Evolutionary conservation across 768 basidiomycete genomes (phyloP).

Genomic region (Thelephora ganbajun): DNA sequence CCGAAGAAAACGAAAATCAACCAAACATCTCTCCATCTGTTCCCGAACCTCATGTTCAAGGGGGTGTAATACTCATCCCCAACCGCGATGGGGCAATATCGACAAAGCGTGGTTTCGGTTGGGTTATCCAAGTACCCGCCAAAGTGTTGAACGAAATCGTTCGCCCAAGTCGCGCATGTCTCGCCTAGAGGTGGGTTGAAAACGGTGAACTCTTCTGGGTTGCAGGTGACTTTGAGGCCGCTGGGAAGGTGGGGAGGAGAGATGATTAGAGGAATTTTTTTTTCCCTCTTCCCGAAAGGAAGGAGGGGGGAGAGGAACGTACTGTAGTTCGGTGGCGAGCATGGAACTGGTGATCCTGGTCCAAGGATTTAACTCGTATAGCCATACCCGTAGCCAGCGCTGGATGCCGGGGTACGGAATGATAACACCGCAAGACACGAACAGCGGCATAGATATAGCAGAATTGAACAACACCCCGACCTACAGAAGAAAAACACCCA

Average conservation of each 20-base stretch:
- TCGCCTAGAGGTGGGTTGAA: slow-evolving; percentile 66
- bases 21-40: slow-evolving; percentile 58
- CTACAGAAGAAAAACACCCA: no score
- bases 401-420: slow-evolving; percentile 53
- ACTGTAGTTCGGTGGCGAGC: slow-evolving; percentile 68
- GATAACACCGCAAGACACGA: slow-evolving; percentile 71
- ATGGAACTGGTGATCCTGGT: slow-evolving; percentile 60
- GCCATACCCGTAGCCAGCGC: slow-evolving; percentile 63
- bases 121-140: slow-evolving; percentile 71
- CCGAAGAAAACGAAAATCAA: slow-evolving; percentile 50
- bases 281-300: no score
- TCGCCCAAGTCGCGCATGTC: slow-evolving; percentile 59
- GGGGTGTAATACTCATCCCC: slow-evolving; percentile 63
- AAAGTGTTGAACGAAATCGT: slow-evolving; percentile 40
- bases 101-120: slow-evolving; percentile 42
- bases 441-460: slow-evolving; percentile 48
- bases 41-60: slow-evolving; percentile 46
- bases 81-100: slow-evolving; percentile 55
- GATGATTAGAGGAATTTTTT: no score
- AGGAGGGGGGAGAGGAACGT: slow-evolving; percentile 5
- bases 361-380: slow-evolving; percentile 61
- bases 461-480: slow-evolving; percentile 75
- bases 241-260: no score
- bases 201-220: slow-evolving; percentile 49
- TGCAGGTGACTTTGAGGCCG: slow-evolving; percentile 53